Conservation (phyloP, 768 basidiomycete genomes). For the Mycena olivaceomarginata region DNA sequence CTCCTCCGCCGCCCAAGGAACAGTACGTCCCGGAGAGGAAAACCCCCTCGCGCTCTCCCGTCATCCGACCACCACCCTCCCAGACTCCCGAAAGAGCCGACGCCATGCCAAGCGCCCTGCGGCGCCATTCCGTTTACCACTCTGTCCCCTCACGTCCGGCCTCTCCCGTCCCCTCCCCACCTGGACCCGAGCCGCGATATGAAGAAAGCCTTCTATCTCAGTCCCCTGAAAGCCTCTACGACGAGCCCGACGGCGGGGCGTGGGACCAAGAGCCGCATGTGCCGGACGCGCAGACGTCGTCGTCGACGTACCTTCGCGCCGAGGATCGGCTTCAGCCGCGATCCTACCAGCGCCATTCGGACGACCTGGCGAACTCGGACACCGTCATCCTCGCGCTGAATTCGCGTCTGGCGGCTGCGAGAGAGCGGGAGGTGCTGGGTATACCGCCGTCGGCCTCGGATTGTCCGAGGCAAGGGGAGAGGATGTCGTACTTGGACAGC, state of each 20-base stretch:
- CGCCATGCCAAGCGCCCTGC: conserved; percentile 49
- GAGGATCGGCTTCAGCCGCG: conserved; percentile 15
- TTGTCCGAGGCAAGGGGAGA: conserved; percentile 35
- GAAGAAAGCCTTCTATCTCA: conserved; percentile 24
- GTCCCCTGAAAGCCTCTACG: conserved; percentile 43
- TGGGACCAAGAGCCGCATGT: conserved; percentile 12
- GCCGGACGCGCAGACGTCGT: background rate
- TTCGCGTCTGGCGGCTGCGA: conserved; percentile 60
- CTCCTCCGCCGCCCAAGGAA: conserved; percentile 28
- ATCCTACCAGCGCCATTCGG: conserved; percentile 40
- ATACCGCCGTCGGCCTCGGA: conserved; percentile 68
- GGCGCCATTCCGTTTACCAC: conserved; percentile 55
- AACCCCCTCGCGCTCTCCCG: conserved; percentile 53
- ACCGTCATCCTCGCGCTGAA: conserved; percentile 49
- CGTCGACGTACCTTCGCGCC: conserved; percentile 6
- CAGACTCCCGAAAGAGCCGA: conserved; percentile 18
- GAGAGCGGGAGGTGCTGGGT: conserved; percentile 71
- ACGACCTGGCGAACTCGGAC: conserved; percentile 47
- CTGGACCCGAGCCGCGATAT: conserved; percentile 1
- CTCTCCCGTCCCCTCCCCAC: conserved; percentile 3
- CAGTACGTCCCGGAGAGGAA: conserved; percentile 24
- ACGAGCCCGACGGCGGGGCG: conserved; percentile 34
- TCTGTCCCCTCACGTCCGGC: conserved; percentile 34
- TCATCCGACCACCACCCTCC: conserved; percentile 48
- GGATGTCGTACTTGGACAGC: conserved; percentile 65